A percentile compares a stretch with the other conserved stretches of the same genome.
phyloP scores from a whole-genome alignment of 83 land plant species.

The Isoetes engelmannii region DNA sequence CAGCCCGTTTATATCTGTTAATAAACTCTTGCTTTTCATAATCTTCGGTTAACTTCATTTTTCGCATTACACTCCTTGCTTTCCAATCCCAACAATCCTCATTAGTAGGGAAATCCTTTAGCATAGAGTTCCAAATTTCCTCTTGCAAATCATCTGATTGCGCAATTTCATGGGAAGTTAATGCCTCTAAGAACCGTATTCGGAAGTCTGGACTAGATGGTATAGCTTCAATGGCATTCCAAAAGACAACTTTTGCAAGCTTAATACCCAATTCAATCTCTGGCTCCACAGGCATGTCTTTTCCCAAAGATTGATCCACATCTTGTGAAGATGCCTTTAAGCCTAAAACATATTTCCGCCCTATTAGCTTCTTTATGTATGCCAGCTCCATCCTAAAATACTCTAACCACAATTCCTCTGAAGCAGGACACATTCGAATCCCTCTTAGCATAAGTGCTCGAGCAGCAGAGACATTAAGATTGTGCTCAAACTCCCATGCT shows the following conservation, averaged over 20 bases:
- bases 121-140: constrained; percentile 54
- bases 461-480: constrained; percentile 70
- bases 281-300: constrained; percentile 13
- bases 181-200: constrained; percentile 56
- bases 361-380: constrained; percentile 71
- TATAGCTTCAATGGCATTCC: constrained; percentile 57
- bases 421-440: constrained; percentile 64
- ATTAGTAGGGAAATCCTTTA: constrained; percentile 54
- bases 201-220: constrained; percentile 57
- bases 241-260: constrained; percentile 49
- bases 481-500: constrained; percentile 88
- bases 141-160: constrained; percentile 41
- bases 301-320: constrained; percentile 29
- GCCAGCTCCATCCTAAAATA: constrained; percentile 96
- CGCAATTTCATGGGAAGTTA: constrained; percentile 43
- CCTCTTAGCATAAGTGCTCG: constrained; percentile 85
- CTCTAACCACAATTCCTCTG: constrained; percentile 88
- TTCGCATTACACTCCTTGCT: constrained; percentile 44
- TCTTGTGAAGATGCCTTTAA: constrained; percentile 24
- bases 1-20: neutral
- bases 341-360: constrained; percentile 41
- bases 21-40: neutral
- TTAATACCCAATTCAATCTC: constrained; percentile 18
- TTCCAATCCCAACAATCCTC: constrained; percentile 87
- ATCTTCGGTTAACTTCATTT: constrained; percentile 15